Percentiles rank a stretch among this genome's conserved stretches.
These are phyloP conservation scores for Phytophthora quininea DNA, from an alignment of 352 stramenopile genomes.

Conservation along the genomic window DNA sequence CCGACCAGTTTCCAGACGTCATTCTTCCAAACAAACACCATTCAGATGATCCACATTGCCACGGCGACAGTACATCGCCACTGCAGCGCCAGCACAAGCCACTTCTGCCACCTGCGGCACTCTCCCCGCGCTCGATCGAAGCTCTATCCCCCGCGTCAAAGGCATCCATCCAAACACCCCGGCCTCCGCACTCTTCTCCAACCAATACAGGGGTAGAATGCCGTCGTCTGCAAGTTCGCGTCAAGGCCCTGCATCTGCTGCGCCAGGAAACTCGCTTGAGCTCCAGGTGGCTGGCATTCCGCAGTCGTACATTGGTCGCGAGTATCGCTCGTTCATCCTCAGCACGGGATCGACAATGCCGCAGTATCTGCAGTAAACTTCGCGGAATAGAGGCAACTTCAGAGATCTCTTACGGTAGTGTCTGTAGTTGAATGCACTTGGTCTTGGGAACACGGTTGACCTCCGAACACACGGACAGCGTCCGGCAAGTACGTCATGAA, in stretches of 20 bases:
- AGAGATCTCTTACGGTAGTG: conserved; percentile 12
- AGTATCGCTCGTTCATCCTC: conserved; percentile 59
- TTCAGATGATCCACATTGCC: conserved; percentile 23
- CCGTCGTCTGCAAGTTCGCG: conserved; percentile 17
- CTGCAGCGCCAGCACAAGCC: conserved; percentile 41
- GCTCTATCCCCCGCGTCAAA: not conserved
- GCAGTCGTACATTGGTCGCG: conserved; percentile 59
- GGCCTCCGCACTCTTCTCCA: not conserved
- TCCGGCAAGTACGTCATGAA: conserved; percentile 13
- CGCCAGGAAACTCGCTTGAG: conserved; percentile 18
- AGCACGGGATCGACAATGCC: conserved; percentile 43
- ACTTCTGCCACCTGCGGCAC: conserved; percentile 13
- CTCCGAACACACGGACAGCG: not conserved
- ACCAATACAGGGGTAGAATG: not conserved
- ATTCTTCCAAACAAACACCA: not conserved
- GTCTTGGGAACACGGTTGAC: no score
- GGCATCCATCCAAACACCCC: not conserved
- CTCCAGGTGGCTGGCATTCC: conserved; percentile 40
- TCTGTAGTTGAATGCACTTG: conserved; percentile 9
- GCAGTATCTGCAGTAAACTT: conserved; percentile 36
- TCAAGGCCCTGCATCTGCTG: conserved; percentile 6
- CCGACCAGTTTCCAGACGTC: conserved; percentile 29
- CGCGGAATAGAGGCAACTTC: not conserved
- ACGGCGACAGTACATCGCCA: conserved; percentile 16
- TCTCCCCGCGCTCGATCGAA: conserved; percentile 8